These are phyloP conservation scores for Lathyrus tuberosus DNA, from an alignment of 306 rosid species.

Conservation along the genomic window DNA sequence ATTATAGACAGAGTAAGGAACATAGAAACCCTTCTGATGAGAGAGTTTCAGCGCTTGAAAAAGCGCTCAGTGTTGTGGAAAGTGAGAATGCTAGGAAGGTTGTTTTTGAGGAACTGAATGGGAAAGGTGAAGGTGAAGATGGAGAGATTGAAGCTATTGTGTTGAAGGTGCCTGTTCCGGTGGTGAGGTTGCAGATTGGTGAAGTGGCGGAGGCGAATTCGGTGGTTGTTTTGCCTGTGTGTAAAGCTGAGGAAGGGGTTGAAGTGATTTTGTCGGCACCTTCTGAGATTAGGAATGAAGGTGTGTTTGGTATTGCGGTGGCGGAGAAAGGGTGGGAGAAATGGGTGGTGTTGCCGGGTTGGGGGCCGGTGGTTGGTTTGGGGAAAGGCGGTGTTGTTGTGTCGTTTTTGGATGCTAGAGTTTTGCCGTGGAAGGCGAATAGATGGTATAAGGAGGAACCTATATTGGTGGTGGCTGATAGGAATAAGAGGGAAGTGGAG, in stretches of 20 bases:
- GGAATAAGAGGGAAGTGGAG: conserved; percentile 54
- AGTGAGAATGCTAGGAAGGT: conserved; percentile 56
- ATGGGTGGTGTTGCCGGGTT: conserved; percentile 83
- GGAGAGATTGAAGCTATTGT: neutral
- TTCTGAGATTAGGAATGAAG: conserved; percentile 54
- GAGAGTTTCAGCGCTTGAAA: conserved; percentile 55
- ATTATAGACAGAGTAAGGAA: conserved; percentile 68
- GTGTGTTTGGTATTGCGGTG: conserved; percentile 73
- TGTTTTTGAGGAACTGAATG: conserved; percentile 39
- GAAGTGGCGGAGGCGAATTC: conserved; percentile 79
- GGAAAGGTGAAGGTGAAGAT: conserved; percentile 2
- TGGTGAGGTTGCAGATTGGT: conserved; percentile 80
- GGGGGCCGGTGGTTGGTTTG: conserved; percentile 62
- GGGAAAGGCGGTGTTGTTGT: conserved; percentile 69
- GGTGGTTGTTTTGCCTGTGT: conserved; percentile 75
- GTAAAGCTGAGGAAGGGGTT: conserved; percentile 56
- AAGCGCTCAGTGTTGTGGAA: conserved; percentile 53
- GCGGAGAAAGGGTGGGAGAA: conserved; percentile 85
- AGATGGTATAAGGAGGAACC: conserved; percentile 85
- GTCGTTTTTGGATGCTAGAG: conserved; percentile 74
- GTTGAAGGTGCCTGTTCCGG: conserved; percentile 53
- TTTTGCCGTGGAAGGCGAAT: conserved; percentile 82
- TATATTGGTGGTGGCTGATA: conserved; percentile 73
- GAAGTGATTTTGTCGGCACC: conserved; percentile 71
- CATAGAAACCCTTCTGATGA: conserved; percentile 43